Evolutionary conservation across 441 rosid species (phyloP), one percentile per base, ranked within the genome.

Genomic region (Melastoma candidum): DNA sequence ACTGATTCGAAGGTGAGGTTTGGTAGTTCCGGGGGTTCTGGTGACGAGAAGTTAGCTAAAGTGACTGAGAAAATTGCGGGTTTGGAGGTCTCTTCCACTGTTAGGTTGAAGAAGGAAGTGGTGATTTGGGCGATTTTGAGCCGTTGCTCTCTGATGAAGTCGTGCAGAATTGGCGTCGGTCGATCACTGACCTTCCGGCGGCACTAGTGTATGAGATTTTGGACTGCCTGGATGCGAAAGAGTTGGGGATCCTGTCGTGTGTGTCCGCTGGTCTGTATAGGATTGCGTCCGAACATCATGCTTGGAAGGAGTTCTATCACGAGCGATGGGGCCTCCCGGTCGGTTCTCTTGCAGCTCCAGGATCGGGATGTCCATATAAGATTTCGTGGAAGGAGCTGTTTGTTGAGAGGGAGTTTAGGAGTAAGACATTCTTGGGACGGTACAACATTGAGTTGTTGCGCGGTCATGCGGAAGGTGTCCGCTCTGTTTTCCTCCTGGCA

Each of bases 401-500:
- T 76, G 84, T 83, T 64, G 95, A 90, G 81, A 82, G 98, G 61
- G 89, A 90, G 60, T 83, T 73, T 65, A 80, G 93, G 76, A 85
- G 93, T 63, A 78, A 63, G 78, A 80, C 64, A 11, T 85, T 87
- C 52, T 66, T 77, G 68, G 93, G 98, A 56, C 82, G 89, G 3
- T 87, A 72, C 48, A 78, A 74, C 61, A 49, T 74, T 12, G 98
- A 90, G 64, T 70, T 73, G 29, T 54, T 90, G 68, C 68, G 78
- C 70, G 98, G 98, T 47, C 98, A 90, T 63, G 77, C 84, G 3
- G 98, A 87, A 69, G 95, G 90, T 24, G 80, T 90, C 59, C 74
- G 81, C 17, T 61, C 81, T 0, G 93, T 90, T 58, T 87, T 71
- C 54, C 56, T 85, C 46, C 74, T 87, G 76, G 84, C 85, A 61